Conservation (phyloP, 2,329 filamentous ascomycete species). For the Sarocladiaceae sp. region DNA sequence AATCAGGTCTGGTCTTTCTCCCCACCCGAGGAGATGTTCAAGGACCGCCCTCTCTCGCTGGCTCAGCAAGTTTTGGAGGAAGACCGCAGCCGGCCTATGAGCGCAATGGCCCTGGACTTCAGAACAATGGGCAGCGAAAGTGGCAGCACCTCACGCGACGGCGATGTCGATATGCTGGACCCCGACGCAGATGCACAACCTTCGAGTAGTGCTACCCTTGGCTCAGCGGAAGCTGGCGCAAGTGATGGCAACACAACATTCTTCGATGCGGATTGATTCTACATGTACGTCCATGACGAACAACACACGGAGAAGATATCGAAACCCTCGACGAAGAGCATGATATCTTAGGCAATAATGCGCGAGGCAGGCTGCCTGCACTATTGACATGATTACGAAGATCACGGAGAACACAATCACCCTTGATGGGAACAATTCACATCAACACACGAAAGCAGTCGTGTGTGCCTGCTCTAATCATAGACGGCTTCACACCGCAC, state of each 20-base stretch:
- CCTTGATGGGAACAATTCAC: too few relatives aligned
- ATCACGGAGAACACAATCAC: neutral
- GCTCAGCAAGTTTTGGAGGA: conserved; percentile 38
- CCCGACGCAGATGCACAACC: conserved; percentile 25
- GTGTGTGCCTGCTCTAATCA: too few relatives aligned
- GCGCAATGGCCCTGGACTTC: conserved; percentile 42
- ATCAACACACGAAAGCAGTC: too few relatives aligned
- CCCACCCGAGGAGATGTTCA: conserved; percentile 65
- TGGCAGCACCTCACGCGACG: neutral
- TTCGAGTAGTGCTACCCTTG: too few relatives aligned
- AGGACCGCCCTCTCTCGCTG: conserved; percentile 45
- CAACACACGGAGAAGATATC: too few relatives aligned
- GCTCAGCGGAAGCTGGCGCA: too few relatives aligned
- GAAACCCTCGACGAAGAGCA: neutral
- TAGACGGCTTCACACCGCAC: too few relatives aligned
- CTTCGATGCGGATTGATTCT: conserved; percentile 39
- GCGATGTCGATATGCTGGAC: conserved; percentile 50
- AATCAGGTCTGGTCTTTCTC: conserved; percentile 88
- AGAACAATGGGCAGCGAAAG: conserved; percentile 15
- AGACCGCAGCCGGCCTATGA: conserved; percentile 41
- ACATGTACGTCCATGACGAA: neutral
- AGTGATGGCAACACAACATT: conserved; percentile 40
- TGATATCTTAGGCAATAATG: neutral
- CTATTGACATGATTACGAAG: neutral
- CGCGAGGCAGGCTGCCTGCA: neutral